phyloP scores from a whole-genome alignment of 208 protist species.

The Phytomonas serpens region DNA sequence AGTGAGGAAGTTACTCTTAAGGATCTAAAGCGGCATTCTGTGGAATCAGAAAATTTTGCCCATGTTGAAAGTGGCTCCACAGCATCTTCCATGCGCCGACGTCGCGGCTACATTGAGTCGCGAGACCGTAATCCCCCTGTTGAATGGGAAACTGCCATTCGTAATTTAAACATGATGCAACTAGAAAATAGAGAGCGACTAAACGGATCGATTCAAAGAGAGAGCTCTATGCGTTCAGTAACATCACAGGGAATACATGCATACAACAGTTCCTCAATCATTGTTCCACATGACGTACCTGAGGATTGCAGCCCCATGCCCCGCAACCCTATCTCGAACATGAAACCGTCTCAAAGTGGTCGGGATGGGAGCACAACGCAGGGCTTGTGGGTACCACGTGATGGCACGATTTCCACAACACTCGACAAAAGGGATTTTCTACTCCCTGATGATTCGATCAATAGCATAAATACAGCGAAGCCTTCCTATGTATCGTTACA shows the following conservation, averaged over 20 bases:
- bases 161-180: neutral
- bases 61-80: neutral
- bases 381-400: neutral
- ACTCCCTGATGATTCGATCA: neutral
- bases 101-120: neutral
- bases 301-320: neutral
- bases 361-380: neutral
- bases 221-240: neutral
- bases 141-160: neutral
- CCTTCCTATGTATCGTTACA: neutral
- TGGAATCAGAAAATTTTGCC: neutral
- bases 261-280: neutral
- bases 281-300: neutral
- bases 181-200: neutral
- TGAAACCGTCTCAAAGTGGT: neutral
- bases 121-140: slow-evolving; percentile 1
- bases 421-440: neutral
- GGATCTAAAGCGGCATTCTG: neutral
- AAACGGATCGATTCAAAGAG: neutral
- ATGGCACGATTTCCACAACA: neutral
- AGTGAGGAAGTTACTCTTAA: neutral
- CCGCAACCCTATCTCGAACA: neutral
- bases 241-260: neutral
- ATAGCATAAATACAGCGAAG: neutral
- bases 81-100: neutral